Percentiles rank a stretch among this genome's conserved stretches.
These are phyloP conservation scores for Coniosporium tulheliwenetii DNA, from an alignment of 2,329 filamentous ascomycete species.

Conservation along the genomic window DNA sequence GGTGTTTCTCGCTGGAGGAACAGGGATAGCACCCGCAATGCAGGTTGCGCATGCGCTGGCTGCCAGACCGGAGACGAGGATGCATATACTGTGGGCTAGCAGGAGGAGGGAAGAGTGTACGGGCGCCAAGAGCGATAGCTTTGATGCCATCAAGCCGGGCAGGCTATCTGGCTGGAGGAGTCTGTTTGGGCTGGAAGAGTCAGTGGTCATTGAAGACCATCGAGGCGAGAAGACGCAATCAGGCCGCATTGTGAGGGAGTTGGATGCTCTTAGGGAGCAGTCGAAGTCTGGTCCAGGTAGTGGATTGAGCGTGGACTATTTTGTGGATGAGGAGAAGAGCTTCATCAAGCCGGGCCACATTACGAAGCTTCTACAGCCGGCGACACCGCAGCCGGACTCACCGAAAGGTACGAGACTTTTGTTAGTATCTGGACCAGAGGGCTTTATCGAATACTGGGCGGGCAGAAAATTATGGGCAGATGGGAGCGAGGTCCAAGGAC, in stretches of 20 bases:
- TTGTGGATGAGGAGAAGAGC: conserved; percentile 64
- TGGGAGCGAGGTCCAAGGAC: conserved; percentile 60
- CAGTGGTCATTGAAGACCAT: conserved; percentile 2
- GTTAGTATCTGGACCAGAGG: conserved; percentile 81
- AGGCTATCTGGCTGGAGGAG: conserved; percentile 13
- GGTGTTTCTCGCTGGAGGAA: conserved; percentile 81
- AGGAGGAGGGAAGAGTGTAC: conserved; percentile 48
- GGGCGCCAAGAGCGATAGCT: conserved; percentile 40
- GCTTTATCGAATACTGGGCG: conserved; percentile 69
- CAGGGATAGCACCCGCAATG: conserved; percentile 78
- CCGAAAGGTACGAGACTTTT: conserved; percentile 44
- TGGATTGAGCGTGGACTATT: conserved; percentile 53
- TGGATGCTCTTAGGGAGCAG: conserved; percentile 44
- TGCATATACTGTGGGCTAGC: conserved; percentile 76
- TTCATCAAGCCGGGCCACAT: conserved; percentile 37
- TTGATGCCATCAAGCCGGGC: not conserved
- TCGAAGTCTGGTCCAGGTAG: conserved; percentile 9
- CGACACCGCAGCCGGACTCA: not conserved
- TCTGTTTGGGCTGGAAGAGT: conserved; percentile 9
- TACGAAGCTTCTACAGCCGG: conserved; percentile 10
- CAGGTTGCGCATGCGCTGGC: conserved; percentile 55
- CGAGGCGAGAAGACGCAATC: not conserved
- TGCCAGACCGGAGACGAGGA: conserved; percentile 19
- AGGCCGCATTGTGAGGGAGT: conserved; percentile 41
- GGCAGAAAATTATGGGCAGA: conserved; percentile 64